These are phyloP conservation scores for Polygonum aviculare DNA, from an alignment of 148 eudicot species.

Conservation along the genomic window DNA sequence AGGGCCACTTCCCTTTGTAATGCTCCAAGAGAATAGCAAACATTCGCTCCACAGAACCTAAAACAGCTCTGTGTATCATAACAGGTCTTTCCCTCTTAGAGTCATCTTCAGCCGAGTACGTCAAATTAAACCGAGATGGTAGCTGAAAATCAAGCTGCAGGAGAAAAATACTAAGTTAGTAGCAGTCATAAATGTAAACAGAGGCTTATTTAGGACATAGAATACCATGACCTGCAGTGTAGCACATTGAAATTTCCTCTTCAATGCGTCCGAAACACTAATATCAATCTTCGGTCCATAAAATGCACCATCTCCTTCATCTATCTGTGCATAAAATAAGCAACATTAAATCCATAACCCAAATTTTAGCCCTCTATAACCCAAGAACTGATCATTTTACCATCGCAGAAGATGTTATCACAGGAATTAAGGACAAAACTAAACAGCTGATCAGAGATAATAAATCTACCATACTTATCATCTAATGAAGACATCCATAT, in stretches of 20 bases:
- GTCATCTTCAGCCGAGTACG: slow-evolving; percentile 96
- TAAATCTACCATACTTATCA: neutral
- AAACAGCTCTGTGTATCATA: slow-evolving; percentile 90
- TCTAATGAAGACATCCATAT: neutral
- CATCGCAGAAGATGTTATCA: neutral
- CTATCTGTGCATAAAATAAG: slow-evolving; percentile 43
- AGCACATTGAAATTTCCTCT: slow-evolving; percentile 97
- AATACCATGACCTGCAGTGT: slow-evolving; percentile 69
- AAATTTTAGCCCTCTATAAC: neutral
- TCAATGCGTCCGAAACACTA: slow-evolving; percentile 91
- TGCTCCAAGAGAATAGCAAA: slow-evolving; percentile 97
- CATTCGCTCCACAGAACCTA: slow-evolving; percentile 98
- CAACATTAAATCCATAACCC: neutral
- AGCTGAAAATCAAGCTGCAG: slow-evolving; percentile 95
- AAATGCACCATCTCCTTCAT: slow-evolving; percentile 99
- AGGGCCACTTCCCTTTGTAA: slow-evolving; percentile 96
- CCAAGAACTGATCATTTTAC: neutral
- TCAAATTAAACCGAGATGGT: slow-evolving; percentile 72
- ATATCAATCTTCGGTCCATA: slow-evolving; percentile 99
- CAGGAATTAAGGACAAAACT: neutral
- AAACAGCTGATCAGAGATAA: neutral
- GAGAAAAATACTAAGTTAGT: neutral
- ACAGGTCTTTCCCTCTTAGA: slow-evolving; percentile 93
- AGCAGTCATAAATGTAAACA: neutral
- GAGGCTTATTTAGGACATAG: neutral